phyloP scores from a whole-genome alignment of 177 flowering plant genomes.

The Tripterygium wilfordii region DNA sequence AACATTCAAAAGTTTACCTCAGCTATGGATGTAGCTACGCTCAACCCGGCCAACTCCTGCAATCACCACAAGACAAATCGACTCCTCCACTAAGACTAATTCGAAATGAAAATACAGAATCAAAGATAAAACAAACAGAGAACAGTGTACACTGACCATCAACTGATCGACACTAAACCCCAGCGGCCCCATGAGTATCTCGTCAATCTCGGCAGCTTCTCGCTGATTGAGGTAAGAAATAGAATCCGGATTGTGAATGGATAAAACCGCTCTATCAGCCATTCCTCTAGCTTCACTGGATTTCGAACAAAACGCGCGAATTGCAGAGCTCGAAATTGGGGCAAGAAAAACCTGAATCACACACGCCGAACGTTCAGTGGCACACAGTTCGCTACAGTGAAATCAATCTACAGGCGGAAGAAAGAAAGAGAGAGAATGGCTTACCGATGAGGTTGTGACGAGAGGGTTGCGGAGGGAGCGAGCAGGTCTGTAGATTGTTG shows the following conservation, averaged over 20 bases:
- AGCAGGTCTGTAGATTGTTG: neutral
- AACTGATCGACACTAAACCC: conserved; percentile 96
- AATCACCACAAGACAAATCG: conserved; percentile 10
- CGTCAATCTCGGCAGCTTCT: conserved; percentile 83
- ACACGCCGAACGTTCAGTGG: neutral
- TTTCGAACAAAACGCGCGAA: conserved; percentile 25
- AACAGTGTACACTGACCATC: conserved; percentile 42
- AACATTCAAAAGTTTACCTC: conserved; percentile 41
- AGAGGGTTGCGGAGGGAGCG: conserved; percentile 1
- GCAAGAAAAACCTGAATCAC: conserved; percentile 4
- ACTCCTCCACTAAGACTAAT: no score
- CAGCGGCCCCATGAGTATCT: conserved; percentile 83
- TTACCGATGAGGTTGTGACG: conserved; percentile 6
- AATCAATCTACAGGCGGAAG: no score
- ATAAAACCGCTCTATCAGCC: conserved; percentile 12
- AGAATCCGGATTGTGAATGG: conserved; percentile 23
- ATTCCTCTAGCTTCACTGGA: conserved; percentile 15
- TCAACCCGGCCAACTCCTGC: conserved; percentile 92
- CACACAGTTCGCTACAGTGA: no score
- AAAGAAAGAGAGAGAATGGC: conserved; percentile 5
- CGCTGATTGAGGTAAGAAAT: conserved; percentile 61
- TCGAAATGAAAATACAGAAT: neutral
- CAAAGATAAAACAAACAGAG: neutral
- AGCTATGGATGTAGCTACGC: conserved; percentile 80
- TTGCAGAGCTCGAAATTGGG: conserved; percentile 8